Percentiles rank a stretch among this genome's conserved stretches.
Conservation (phyloP, 2,329 filamentous ascomycete genomes). For the Thielaviopsis ethacetica region DNA sequence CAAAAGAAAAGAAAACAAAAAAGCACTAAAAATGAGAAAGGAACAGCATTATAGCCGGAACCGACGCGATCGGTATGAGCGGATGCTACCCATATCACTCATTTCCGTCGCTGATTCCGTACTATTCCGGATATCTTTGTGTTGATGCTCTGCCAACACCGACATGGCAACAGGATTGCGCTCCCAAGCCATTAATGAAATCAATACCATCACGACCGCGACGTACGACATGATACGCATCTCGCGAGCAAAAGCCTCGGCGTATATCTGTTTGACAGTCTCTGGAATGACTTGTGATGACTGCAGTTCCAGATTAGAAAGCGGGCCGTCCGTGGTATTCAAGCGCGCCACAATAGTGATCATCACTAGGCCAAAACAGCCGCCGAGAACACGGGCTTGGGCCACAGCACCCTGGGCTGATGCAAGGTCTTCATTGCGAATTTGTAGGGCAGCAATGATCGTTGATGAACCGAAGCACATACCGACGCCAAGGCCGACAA, state of each 20-base stretch:
- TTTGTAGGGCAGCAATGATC: conserved; percentile 36
- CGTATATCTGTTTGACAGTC: conserved; percentile 26
- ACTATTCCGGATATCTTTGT: conserved; percentile 19
- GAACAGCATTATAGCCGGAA: neutral
- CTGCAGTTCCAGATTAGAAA: conserved; percentile 23
- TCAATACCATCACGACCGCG: conserved; percentile 26
- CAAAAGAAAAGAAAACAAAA: neutral
- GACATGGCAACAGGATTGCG: conserved; percentile 23
- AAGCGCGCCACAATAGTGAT: conserved; percentile 43
- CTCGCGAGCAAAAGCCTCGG: conserved; percentile 29
- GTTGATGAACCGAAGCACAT: conserved; percentile 40
- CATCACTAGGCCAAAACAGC: conserved; percentile 39
- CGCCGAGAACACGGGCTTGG: conserved; percentile 43
- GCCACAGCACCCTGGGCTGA: conserved; percentile 43
- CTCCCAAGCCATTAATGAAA: conserved; percentile 29
- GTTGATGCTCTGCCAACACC: conserved; percentile 17
- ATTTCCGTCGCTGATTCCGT: conserved; percentile 24
- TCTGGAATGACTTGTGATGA: conserved; percentile 23
- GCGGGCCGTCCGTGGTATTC: conserved; percentile 24
- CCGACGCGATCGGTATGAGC: conserved; percentile 7
- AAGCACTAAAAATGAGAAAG: neutral
- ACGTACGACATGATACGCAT: conserved; percentile 30
- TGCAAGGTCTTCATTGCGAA: conserved; percentile 34
- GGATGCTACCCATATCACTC: conserved; percentile 17
- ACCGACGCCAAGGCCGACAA: conserved; percentile 43